Percentiles rank a stretch among this genome's conserved stretches.
Conservation (phyloP, 2,329 filamentous ascomycete species). For the Aspergillus spinulosporus region DNA sequence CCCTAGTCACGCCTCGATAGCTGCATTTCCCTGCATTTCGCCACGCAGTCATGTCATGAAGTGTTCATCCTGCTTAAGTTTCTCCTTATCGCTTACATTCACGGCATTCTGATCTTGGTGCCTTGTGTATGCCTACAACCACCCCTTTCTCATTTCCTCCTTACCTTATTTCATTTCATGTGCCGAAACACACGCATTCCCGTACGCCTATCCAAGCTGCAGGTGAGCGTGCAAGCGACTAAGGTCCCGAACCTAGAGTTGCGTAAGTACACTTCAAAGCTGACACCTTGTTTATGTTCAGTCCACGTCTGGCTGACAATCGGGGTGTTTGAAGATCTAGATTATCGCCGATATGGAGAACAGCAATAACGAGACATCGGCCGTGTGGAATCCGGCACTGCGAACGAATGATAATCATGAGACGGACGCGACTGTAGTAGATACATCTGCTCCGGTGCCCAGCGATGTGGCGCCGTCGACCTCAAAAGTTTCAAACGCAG, state of each 20-base stretch:
- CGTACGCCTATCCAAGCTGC: neutral
- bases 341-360: constrained; percentile 7
- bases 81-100: constrained; percentile 3
- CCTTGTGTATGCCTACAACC: neutral
- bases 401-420: constrained; percentile 42
- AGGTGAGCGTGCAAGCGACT: neutral
- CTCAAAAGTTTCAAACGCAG: neutral
- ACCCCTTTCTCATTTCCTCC: neutral
- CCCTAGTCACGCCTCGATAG: constrained; percentile 4
- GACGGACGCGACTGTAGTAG: constrained; percentile 14
- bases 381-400: constrained; percentile 59
- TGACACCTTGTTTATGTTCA: constrained; percentile 7
- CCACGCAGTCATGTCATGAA: constrained; percentile 13
- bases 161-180: neutral
- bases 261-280: constrained; percentile 5
- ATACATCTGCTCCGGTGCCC: neutral
- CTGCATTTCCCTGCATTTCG: constrained; percentile 5
- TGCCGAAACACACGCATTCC: neutral
- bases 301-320: constrained; percentile 8
- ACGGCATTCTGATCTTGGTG: neutral
- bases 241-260: neutral
- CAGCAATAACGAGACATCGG: constrained; percentile 20
- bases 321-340: constrained; percentile 10
- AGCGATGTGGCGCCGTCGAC: neutral
- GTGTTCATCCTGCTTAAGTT: neutral